A percentile compares a stretch with the other conserved stretches of the same genome.
phyloP scores from a whole-genome alignment of 257 asterid species.

The Fraxinus quadrangulata region DNA sequence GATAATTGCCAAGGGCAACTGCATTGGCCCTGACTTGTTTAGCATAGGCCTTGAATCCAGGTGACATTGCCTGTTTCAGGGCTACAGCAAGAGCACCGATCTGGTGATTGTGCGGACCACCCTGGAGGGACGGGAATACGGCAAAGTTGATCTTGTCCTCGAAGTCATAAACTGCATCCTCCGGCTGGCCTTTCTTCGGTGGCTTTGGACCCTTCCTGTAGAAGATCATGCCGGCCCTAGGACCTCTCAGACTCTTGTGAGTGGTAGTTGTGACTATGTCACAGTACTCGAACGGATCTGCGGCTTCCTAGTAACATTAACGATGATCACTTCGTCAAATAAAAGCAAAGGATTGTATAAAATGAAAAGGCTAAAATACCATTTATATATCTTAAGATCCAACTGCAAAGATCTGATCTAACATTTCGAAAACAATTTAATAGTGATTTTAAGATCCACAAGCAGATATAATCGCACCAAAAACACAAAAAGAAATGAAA shows the following conservation, averaged over 20 bases:
- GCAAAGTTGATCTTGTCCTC: constrained; percentile 96
- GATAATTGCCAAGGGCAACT: constrained; percentile 81
- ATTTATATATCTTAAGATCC: neutral
- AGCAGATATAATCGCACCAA: neutral
- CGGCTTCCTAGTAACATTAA: constrained; percentile 64
- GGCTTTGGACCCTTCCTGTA: constrained; percentile 83
- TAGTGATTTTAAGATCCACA: neutral
- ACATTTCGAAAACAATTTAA: constrained; percentile 19
- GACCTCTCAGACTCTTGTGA: constrained; percentile 95
- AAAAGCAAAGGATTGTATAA: constrained; percentile 1
- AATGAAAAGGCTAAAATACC: neutral
- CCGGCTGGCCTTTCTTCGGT: constrained; percentile 82
- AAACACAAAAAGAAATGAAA: neutral
- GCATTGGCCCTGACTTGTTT: constrained; percentile 94
- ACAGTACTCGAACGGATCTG: constrained; percentile 87
- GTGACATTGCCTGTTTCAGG: constrained; percentile 75
- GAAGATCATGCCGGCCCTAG: constrained; percentile 93
- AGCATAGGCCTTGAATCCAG: constrained; percentile 89
- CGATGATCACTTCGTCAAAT: neutral
- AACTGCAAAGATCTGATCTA: neutral
- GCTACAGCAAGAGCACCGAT: constrained; percentile 98
- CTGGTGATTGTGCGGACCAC: constrained; percentile 98
- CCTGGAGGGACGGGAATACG: constrained; percentile 95
- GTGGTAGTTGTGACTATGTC: constrained; percentile 97
- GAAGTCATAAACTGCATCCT: constrained; percentile 79